These are phyloP conservation scores for Parvularia atlantis DNA, from an alignment of 78 protist species.

Conservation along the genomic window DNA sequence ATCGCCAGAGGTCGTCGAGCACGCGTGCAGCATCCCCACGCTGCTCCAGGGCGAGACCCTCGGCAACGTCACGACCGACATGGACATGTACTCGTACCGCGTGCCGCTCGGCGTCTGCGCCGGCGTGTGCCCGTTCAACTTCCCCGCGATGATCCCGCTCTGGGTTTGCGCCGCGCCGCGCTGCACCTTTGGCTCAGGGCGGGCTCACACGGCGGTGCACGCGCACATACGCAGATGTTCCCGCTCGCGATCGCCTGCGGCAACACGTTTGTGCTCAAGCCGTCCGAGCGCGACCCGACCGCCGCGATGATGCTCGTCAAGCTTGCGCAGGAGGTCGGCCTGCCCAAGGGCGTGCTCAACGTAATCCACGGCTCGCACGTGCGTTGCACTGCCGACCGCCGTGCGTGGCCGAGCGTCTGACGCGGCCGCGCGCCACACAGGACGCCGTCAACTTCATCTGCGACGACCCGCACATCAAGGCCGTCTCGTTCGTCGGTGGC, in stretches of 20 bases:
- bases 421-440: not conserved
- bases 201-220: constrained; percentile 86
- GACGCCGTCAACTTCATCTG: constrained; percentile 88
- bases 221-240: constrained; percentile 83
- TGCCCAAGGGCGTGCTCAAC: constrained; percentile 74
- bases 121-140: constrained; percentile 89
- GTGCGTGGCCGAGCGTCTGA: no score
- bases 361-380: constrained; percentile 51
- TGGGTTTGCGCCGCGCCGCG: constrained; percentile 48
- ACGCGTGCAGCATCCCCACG: constrained; percentile 69
- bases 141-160: constrained; percentile 94
- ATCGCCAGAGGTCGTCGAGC: constrained; percentile 79
- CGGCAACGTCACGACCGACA: constrained; percentile 57
- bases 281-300: constrained; percentile 86
- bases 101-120: constrained; percentile 94
- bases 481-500: constrained; percentile 95
- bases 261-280: constrained; percentile 89
- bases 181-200: constrained; percentile 85
- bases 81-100: constrained; percentile 84
- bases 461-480: constrained; percentile 73
- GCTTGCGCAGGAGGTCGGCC: constrained; percentile 83
- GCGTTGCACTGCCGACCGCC: no score
- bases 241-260: constrained; percentile 89
- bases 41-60: constrained; percentile 84
- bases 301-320: constrained; percentile 64